Evolutionary conservation across 2,329 filamentous ascomycete genomes (phyloP).

Genomic region (Hortaea sp.): DNA sequence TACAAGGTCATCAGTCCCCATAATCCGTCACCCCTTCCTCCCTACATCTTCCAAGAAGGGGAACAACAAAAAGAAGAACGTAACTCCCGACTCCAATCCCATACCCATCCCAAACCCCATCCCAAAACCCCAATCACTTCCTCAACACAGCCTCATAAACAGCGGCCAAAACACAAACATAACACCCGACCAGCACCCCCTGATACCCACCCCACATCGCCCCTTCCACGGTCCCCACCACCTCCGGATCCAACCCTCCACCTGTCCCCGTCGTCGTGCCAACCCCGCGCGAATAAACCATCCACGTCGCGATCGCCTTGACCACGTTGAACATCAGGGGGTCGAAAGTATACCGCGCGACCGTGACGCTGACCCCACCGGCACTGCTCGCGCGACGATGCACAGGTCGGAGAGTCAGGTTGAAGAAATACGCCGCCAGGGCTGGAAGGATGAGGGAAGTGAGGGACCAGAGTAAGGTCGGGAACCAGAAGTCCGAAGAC

Average conservation of each 20-base stretch:
- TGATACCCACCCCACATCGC: conserved; percentile 63
- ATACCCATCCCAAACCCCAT: background rate
- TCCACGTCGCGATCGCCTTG: conserved; percentile 72
- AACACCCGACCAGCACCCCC: conserved; percentile 57
- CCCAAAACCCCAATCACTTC: conserved; percentile 9
- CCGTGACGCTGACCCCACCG: conserved; percentile 24
- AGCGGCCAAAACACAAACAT: conserved; percentile 57
- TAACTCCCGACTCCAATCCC: background rate
- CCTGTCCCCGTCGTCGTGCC: conserved; percentile 33
- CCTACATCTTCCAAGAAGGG: background rate
- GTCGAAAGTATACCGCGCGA: conserved; percentile 57
- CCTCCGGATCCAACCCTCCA: conserved; percentile 50
- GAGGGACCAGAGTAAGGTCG: conserved; percentile 60
- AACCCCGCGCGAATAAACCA: conserved; percentile 63
- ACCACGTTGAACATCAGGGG: conserved; percentile 82
- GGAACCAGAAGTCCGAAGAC: conserved; percentile 65
- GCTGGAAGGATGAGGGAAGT: conserved; percentile 64
- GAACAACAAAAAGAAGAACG: background rate
- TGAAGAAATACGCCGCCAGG: conserved; percentile 78
- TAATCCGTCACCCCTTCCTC: background rate
- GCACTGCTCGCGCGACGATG: conserved; percentile 22
- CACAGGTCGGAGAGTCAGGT: conserved; percentile 55
- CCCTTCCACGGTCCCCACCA: conserved; percentile 53
- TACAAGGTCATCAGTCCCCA: background rate
- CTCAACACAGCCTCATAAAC: conserved; percentile 70